Percentiles rank a stretch among this genome's conserved stretches.
Conservation (phyloP, 2,329 filamentous ascomycete species). For the Lachnellula subtilissima region DNA sequence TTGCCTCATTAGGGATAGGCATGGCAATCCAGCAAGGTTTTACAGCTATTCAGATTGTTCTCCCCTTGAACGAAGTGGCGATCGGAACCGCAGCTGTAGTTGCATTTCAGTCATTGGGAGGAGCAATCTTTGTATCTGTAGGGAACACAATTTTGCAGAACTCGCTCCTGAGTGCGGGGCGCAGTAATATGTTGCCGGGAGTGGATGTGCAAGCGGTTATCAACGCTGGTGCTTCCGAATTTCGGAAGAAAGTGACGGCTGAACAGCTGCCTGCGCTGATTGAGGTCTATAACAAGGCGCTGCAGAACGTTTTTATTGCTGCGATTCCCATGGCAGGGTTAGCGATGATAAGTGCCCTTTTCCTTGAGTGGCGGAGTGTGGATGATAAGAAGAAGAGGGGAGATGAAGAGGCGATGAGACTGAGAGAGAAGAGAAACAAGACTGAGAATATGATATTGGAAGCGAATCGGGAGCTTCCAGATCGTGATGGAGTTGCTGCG, state of each 20-base stretch:
- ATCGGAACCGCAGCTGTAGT: conserved; percentile 40
- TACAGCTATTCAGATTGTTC: conserved; percentile 27
- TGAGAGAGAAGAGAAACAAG: background rate
- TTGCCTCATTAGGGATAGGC: conserved; percentile 25
- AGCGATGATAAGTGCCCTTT: conserved; percentile 43
- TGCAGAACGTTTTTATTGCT: conserved; percentile 51
- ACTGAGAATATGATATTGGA: background rate
- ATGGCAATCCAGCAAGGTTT: conserved; percentile 28
- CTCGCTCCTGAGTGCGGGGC: conserved; percentile 23
- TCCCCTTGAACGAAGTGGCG: conserved; percentile 35
- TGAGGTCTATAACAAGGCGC: conserved; percentile 47
- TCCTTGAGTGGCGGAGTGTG: conserved; percentile 45
- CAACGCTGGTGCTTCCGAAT: conserved; percentile 36
- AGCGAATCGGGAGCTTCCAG: background rate
- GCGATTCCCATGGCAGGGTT: conserved; percentile 43
- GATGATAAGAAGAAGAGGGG: conserved; percentile 1
- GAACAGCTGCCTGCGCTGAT: conserved; percentile 42
- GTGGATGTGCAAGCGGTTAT: conserved; percentile 26
- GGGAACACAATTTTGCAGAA: conserved; percentile 40
- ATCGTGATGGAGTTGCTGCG: too few relatives aligned
- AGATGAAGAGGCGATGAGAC: background rate
- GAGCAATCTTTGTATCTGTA: conserved; percentile 43
- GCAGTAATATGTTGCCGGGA: conserved; percentile 13
- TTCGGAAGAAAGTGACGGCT: conserved; percentile 40
- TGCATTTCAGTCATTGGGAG: conserved; percentile 40